These are phyloP conservation scores for Suillus paluster DNA, from an alignment of 768 basidiomycete species.

Conservation along the genomic window DNA sequence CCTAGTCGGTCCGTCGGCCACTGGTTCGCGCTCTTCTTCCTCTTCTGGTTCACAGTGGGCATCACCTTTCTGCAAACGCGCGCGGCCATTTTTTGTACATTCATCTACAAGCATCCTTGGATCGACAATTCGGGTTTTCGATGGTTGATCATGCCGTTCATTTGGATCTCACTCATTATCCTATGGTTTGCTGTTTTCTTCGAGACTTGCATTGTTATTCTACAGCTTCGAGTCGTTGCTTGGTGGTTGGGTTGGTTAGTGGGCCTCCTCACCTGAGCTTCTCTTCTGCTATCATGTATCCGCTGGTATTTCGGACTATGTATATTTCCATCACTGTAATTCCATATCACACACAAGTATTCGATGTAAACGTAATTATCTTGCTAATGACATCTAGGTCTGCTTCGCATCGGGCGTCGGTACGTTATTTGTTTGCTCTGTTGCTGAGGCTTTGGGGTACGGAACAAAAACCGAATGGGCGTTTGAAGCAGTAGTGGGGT, in stretches of 20 bases:
- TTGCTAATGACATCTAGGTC: slow-evolving; percentile 7
- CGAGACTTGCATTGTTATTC: slow-evolving; percentile 59
- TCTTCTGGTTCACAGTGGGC: slow-evolving; percentile 52
- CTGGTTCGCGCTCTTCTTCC: slow-evolving; percentile 63
- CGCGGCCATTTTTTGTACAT: slow-evolving; percentile 57
- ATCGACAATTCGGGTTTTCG: slow-evolving; percentile 66
- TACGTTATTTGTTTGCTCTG: background rate
- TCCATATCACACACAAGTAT: slow-evolving; percentile 9
- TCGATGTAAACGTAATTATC: slow-evolving; percentile 6
- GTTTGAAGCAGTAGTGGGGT: background rate
- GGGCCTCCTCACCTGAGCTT: slow-evolving; percentile 46
- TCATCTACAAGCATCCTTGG: slow-evolving; percentile 58
- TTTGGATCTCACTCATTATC: slow-evolving; percentile 64
- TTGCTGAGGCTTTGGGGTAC: background rate
- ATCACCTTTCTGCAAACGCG: slow-evolving; percentile 60
- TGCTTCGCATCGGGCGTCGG: slow-evolving; percentile 9
- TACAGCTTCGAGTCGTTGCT: slow-evolving; percentile 58
- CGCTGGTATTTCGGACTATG: slow-evolving; percentile 11
- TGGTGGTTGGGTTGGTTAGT: slow-evolving; percentile 84
- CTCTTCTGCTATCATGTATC: slow-evolving; percentile 11
- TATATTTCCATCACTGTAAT: slow-evolving; percentile 15
- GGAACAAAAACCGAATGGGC: background rate
- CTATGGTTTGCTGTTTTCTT: slow-evolving; percentile 70
- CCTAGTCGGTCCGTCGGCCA: slow-evolving; percentile 70
- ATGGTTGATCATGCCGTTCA: slow-evolving; percentile 65